Evolutionary conservation across 495 filamentous ascomycete genomes (phyloP).

Genomic region (Penicillium antarcticum): DNA sequence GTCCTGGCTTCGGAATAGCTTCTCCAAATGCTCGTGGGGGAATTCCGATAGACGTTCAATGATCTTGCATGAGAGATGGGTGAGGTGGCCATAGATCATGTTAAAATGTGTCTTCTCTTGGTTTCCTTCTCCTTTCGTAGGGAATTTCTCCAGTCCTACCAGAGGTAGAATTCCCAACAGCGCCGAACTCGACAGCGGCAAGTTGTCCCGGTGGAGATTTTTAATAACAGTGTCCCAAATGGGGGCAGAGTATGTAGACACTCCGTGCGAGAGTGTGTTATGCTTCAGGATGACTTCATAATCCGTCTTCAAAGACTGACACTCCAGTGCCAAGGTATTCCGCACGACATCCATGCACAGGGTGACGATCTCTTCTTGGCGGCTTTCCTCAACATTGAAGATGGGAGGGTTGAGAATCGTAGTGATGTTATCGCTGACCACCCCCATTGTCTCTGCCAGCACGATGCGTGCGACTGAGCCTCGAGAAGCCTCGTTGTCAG

Average conservation of each 20-base stretch:
- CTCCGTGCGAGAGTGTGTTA: constrained; percentile 61
- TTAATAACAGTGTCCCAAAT: constrained; percentile 77
- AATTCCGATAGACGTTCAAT: constrained; percentile 77
- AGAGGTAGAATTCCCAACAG: constrained; percentile 68
- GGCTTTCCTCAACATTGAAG: constrained; percentile 35
- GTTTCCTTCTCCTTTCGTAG: constrained; percentile 43
- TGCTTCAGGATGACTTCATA: constrained; percentile 60
- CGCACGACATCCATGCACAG: constrained; percentile 62
- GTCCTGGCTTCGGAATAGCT: constrained; percentile 59
- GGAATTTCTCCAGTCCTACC: constrained; percentile 69
- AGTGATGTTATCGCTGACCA: constrained; percentile 46
- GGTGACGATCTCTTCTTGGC: constrained; percentile 32
- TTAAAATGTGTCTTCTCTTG: constrained; percentile 69
- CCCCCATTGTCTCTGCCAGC: constrained; percentile 50
- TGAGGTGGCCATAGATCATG: constrained; percentile 62
- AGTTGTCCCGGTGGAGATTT: constrained; percentile 59
- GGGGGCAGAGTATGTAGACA: constrained; percentile 58
- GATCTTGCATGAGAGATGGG: constrained; percentile 64
- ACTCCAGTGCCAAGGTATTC: constrained; percentile 70
- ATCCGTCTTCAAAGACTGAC: constrained; percentile 67
- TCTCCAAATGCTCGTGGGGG: constrained; percentile 55
- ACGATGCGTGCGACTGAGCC: constrained; percentile 51
- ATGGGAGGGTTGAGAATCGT: constrained; percentile 41
- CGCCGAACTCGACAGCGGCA: constrained; percentile 64
- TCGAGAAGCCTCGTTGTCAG: constrained; percentile 44